Conservation (phyloP, 2,329 filamentous ascomycete species). For the Scedosporium aurantiacum region DNA sequence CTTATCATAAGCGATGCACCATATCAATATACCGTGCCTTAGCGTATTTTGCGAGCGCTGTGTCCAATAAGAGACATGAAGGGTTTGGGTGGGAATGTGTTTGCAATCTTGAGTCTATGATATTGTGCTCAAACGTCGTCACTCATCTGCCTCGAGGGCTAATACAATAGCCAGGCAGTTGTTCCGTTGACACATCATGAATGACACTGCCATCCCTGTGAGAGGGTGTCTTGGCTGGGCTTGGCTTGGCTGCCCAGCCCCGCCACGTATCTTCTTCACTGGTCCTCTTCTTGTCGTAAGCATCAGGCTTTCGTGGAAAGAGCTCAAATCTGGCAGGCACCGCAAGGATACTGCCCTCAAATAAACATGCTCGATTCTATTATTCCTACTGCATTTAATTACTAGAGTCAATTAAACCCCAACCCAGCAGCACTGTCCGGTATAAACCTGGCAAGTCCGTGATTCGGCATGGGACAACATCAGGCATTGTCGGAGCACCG, state of each 20-base stretch:
- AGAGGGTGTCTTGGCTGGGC: too few relatives aligned
- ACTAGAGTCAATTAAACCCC: background rate
- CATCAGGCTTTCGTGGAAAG: background rate
- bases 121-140: too few relatives aligned
- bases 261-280: background rate
- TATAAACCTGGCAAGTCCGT: background rate
- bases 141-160: too few relatives aligned
- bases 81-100: background rate
- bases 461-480: background rate
- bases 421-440: background rate
- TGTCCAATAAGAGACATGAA: background rate
- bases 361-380: background rate
- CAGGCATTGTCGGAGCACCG: too few relatives aligned
- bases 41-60: background rate
- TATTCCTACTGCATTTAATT: background rate
- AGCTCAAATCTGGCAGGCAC: background rate
- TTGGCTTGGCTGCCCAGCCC: too few relatives aligned
- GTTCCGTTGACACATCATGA: too few relatives aligned
- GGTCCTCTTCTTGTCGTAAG: background rate
- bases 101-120: too few relatives aligned
- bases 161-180: too few relatives aligned
- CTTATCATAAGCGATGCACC: background rate
- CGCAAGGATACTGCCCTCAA: too few relatives aligned
- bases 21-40: background rate
- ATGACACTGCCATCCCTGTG: too few relatives aligned